Evolutionary conservation across 768 basidiomycete species (phyloP).

Genomic region (Astraeus odoratus): DNA sequence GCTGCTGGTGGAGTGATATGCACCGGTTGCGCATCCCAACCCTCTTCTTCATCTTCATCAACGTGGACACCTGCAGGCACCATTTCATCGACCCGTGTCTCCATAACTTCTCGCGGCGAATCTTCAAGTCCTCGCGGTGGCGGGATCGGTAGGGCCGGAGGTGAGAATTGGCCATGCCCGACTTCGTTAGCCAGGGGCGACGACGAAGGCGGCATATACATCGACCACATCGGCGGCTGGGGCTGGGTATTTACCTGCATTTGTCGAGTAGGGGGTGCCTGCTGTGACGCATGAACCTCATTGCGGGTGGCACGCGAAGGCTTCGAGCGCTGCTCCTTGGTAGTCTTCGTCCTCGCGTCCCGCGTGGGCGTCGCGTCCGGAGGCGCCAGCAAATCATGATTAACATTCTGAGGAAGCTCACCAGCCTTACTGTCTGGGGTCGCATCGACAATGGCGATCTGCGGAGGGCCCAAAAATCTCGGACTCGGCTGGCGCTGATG

Average conservation of each 20-base stretch:
- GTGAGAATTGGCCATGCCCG: slow-evolving; percentile 17
- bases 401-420: slow-evolving; percentile 20
- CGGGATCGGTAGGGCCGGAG: slow-evolving; percentile 24
- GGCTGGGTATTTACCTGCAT: not conserved
- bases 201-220: slow-evolving; percentile 20
- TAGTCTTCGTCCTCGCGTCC: slow-evolving; percentile 17
- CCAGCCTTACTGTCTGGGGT: slow-evolving; percentile 16
- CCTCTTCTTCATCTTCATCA: not conserved
- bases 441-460: slow-evolving; percentile 26
- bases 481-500: slow-evolving; percentile 1
- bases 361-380: slow-evolving; percentile 22
- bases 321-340: slow-evolving; percentile 16
- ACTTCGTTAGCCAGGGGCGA: slow-evolving; percentile 14
- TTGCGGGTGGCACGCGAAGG: slow-evolving; percentile 9
- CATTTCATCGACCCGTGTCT: slow-evolving; percentile 21
- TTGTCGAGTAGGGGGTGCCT: slow-evolving; percentile 4
- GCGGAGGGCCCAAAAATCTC: slow-evolving; percentile 16
- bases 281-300: slow-evolving; percentile 10
- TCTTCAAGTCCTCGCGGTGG: slow-evolving; percentile 20
- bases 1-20: not conserved
- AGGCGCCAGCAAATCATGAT: slow-evolving; percentile 20
- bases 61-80: slow-evolving; percentile 15
- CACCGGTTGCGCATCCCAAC: not conserved
- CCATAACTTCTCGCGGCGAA: slow-evolving; percentile 13
- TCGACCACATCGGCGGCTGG: slow-evolving; percentile 12